phyloP scores from a whole-genome alignment of 768 basidiomycete genomes.

The Mycena venus region DNA sequence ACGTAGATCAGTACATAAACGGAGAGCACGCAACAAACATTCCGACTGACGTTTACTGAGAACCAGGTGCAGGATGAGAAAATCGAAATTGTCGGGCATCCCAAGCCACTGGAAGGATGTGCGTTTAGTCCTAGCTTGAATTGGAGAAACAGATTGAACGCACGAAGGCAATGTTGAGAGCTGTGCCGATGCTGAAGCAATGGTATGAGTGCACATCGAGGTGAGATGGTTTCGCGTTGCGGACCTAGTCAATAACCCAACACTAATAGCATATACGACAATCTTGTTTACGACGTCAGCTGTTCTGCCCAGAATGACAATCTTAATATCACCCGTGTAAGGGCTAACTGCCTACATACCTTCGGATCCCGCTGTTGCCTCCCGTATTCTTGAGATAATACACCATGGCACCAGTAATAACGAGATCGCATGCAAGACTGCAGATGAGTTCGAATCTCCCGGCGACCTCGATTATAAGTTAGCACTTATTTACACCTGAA shows the following conservation, averaged over 20 bases:
- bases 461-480: background rate
- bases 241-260: background rate
- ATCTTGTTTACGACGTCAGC: background rate
- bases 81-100: background rate
- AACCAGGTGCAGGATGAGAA: background rate
- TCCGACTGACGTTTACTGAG: conserved; percentile 1
- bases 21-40: background rate
- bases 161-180: background rate
- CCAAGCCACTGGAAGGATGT: background rate
- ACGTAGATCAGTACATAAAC: background rate
- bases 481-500: background rate
- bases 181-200: background rate
- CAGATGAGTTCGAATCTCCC: background rate
- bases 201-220: too few species aligned
- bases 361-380: background rate
- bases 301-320: background rate
- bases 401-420: background rate
- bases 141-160: background rate
- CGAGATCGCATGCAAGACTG: background rate
- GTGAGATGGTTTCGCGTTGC: too few species aligned
- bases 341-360: background rate
- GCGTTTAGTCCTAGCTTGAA: background rate
- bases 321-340: background rate
- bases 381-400: background rate
- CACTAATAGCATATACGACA: background rate